Conservation (phyloP, 2,329 filamentous ascomycete species). For the Escovopsis weberi region DNA sequence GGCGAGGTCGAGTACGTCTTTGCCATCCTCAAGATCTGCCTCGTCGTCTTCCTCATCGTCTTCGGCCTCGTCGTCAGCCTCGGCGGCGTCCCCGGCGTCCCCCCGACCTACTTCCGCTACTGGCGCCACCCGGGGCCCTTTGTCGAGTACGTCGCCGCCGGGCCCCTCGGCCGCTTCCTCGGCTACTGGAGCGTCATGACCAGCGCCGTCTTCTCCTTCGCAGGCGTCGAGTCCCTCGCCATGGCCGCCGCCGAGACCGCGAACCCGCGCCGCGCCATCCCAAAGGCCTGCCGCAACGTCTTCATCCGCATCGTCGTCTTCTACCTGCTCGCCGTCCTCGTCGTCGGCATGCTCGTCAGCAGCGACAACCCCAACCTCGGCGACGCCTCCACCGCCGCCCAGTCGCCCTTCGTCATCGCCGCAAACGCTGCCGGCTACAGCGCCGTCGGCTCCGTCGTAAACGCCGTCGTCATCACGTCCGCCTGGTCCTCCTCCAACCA, state of each 20-base stretch:
- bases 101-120: constrained; percentile 50
- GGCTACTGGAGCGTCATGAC: constrained; percentile 50
- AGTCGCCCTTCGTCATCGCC: constrained; percentile 57
- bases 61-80: constrained; percentile 48
- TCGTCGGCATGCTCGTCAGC: constrained; percentile 53
- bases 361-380: constrained; percentile 40
- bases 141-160: constrained; percentile 45
- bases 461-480: constrained; percentile 59
- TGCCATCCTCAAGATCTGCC: constrained; percentile 39
- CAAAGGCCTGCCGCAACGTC: constrained; percentile 39
- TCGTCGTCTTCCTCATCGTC: constrained; percentile 48
- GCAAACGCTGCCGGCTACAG: constrained; percentile 51
- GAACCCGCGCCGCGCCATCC: constrained; percentile 38
- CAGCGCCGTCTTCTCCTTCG: constrained; percentile 53
- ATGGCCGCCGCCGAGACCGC: constrained; percentile 47
- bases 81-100: constrained; percentile 43
- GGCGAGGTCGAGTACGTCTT: constrained; percentile 44
- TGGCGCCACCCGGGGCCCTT: constrained; percentile 57
- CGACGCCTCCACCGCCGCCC: constrained; percentile 29
- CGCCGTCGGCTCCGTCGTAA: constrained; percentile 57
- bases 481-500: constrained; percentile 48
- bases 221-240: constrained; percentile 48
- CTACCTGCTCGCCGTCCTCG: constrained; percentile 53
- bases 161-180: constrained; percentile 48
- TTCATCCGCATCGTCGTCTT: constrained; percentile 44